These are phyloP conservation scores for Paramarasmius palmivorus DNA, from an alignment of 1,284 basidiomycete genomes.

Conservation along the genomic window DNA sequence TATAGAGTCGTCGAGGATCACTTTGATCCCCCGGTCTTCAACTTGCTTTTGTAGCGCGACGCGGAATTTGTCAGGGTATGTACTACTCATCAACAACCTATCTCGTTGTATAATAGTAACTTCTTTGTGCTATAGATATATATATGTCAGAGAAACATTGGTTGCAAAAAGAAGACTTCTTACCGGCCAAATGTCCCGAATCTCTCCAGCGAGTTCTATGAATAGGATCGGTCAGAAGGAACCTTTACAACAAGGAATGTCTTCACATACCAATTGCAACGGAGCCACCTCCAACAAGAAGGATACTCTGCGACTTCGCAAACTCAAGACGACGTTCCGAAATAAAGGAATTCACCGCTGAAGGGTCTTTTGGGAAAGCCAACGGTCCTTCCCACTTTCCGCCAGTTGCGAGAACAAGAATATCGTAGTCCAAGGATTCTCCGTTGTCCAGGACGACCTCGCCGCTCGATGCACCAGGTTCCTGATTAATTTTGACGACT, in stretches of 20 bases:
- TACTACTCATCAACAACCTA: conserved; percentile 50
- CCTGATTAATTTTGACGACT: conserved; percentile 39
- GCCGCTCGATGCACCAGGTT: conserved; percentile 34
- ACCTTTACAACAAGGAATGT: neutral
- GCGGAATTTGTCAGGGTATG: conserved; percentile 60
- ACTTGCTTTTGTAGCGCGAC: conserved; percentile 43
- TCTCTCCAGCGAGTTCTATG: conserved; percentile 58
- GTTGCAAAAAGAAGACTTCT: conserved; percentile 17
- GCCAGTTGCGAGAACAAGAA: conserved; percentile 61
- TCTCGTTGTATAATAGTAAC: conserved; percentile 66
- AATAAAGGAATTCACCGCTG: conserved; percentile 40
- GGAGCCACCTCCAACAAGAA: conserved; percentile 64
- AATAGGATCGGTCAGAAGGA: conserved; percentile 2
- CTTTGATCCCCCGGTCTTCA: conserved; percentile 42
- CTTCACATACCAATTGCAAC: conserved; percentile 53
- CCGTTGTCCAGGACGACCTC: conserved; percentile 47
- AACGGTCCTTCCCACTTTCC: conserved; percentile 52
- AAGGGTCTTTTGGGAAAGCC: conserved; percentile 42
- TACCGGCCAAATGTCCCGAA: conserved; percentile 54
- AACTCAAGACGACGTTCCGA: conserved; percentile 45
- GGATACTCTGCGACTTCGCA: conserved; percentile 46
- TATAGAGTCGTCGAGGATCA: conserved; percentile 57
- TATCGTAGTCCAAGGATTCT: conserved; percentile 48
- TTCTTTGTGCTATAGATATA: conserved; percentile 46
- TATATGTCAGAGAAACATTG: conserved; percentile 9